Base-by-base conservation (phyloP, 331 rosid species). In the Pyrus hybrid region DNA sequence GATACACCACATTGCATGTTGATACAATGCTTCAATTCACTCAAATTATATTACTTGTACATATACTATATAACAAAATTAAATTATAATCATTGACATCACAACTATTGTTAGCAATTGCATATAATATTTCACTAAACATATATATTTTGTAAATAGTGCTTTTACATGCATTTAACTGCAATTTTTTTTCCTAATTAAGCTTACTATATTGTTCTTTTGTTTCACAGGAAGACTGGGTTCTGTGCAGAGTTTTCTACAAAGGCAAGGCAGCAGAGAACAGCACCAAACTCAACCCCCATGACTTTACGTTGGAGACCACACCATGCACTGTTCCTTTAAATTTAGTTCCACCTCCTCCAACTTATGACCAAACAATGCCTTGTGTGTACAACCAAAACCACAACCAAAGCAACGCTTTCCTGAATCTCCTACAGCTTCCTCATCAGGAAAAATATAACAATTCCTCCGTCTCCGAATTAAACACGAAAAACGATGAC, bases 201-300 rank as follows among this genome's bases (percentile, higher is more conserved):
- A 70, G 76, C 76, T 68, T 26, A 76, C 57, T 13, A 33, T 71
- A 6, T 53, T 53, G 25, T 75, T 76, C 25, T 75, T 78, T 30
- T 17, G 17, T 49, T 20, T 61, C 68, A 63, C 87, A 93, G 98
- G 98, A 93, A 69, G 97, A 92, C 81, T 92, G 97, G 97, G 97
- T 92, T 43, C 80, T 92, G 49, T 92, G 97, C 56, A 89, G 98
- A 74, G 98, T 93, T 1, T 91, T 91, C 69, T 83, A 93, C 87
- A 93, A 93, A 76, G 83, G 88, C 73, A 89, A 91, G 70, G 65
- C n/a, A 57, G 71, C 72, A 60, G 91, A 83, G 12, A 69, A 85
- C 76, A 74, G n/a, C 77, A 84, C 57, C 78, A 83, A 76, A 79
- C 77, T 70, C 26, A 81, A 61, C 81, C 81, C 88, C 47, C 87